These are phyloP conservation scores for Nemania diffusa DNA, from an alignment of 2,329 filamentous ascomycete species.

Conservation along the genomic window DNA sequence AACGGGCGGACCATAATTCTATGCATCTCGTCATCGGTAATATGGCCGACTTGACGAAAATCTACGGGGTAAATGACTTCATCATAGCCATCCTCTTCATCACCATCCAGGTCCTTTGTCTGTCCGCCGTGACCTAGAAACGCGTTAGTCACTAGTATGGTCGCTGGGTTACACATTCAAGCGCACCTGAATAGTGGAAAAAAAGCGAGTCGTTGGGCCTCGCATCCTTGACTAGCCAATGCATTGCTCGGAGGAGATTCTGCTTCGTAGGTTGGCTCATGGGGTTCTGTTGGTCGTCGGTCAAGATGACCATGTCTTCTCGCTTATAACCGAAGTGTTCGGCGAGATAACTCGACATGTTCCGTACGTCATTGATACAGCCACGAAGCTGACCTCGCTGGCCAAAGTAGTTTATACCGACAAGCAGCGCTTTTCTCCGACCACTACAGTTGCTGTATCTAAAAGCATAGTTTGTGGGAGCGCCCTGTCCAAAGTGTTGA, in stretches of 20 bases:
- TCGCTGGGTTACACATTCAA: constrained; percentile 13
- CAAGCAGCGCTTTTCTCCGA: constrained; percentile 85
- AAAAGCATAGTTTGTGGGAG: constrained; percentile 82
- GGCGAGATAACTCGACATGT: constrained; percentile 92
- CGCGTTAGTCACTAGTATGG: constrained; percentile 33
- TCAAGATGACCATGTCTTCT: constrained; percentile 97
- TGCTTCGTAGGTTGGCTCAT: constrained; percentile 98
- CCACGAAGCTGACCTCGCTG: constrained; percentile 90
- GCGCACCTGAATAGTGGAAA: constrained; percentile 91
- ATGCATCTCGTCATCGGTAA: constrained; percentile 84
- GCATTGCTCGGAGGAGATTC: constrained; percentile 95
- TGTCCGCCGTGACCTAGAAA: constrained; percentile 76
- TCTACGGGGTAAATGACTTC: constrained; percentile 85
- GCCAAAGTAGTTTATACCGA: constrained; percentile 97
- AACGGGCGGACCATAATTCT: constrained; percentile 80
- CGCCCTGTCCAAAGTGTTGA: constrained; percentile 82
- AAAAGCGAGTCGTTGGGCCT: constrained; percentile 93
- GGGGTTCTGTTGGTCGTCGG: constrained; percentile 95
- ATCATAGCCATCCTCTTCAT: constrained; percentile 81
- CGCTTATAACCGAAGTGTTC: constrained; percentile 91
- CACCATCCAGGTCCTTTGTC: constrained; percentile 76
- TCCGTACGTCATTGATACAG: constrained; percentile 97
- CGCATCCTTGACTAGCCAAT: constrained; percentile 96
- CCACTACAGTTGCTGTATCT: constrained; percentile 94
- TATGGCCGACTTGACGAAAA: constrained; percentile 74